These are phyloP conservation scores for Rhododendron henanense DNA, from an alignment of 148 eudicot genomes.

Conservation along the genomic window DNA sequence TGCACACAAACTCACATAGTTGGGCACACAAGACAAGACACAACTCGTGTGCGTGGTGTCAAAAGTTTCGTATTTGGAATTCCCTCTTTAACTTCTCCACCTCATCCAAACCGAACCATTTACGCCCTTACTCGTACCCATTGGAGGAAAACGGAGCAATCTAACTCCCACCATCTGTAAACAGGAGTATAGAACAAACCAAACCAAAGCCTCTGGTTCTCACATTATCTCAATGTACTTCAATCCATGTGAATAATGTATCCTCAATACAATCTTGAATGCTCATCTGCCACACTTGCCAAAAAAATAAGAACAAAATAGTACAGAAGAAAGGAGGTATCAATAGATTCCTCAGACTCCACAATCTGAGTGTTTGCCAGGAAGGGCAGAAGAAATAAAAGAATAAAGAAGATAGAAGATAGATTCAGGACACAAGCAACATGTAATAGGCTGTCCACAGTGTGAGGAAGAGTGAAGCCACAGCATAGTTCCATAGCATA, in stretches of 20 bases:
- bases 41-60: neutral
- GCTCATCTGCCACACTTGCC: neutral
- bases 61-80: neutral
- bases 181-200: neutral
- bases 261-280: neutral
- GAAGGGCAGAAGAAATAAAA: neutral
- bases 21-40: too few species aligned
- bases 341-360: neutral
- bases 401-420: neutral
- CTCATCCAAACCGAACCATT: neutral
- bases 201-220: neutral
- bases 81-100: neutral
- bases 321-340: neutral
- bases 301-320: neutral
- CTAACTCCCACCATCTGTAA: neutral
- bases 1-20: too few species aligned
- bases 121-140: neutral
- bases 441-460: slow-evolving; percentile 27
- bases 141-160: neutral
- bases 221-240: neutral
- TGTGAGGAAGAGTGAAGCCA: slow-evolving; percentile 20
- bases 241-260: neutral
- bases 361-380: neutral
- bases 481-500: slow-evolving; percentile 28
- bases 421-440: slow-evolving; percentile 28